Evolutionary conservation across 345 rosid species (phyloP).

Genomic region (Theobroma cacao): DNA sequence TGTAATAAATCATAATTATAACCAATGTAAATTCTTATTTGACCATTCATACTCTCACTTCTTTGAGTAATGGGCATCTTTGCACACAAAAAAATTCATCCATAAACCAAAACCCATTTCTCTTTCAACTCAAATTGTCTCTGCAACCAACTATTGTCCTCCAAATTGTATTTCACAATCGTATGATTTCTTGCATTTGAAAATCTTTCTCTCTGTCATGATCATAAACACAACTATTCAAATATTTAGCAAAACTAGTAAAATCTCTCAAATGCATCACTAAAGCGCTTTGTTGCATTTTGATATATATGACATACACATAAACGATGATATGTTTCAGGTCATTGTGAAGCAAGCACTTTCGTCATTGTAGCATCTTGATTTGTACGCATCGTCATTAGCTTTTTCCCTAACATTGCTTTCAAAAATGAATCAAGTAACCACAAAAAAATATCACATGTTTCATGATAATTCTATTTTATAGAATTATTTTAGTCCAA

Average conservation of each 20-base stretch:
- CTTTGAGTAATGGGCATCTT: neutral
- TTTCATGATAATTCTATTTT: no score
- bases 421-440: no score
- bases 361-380: constrained; percentile 2
- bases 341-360: no score
- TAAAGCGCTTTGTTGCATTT: neutral
- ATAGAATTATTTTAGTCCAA: no score
- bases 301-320: constrained; percentile 6
- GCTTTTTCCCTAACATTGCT: no score
- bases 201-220: no score
- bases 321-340: neutral
- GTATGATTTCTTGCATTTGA: neutral
- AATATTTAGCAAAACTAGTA: neutral
- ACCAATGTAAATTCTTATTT: neutral
- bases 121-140: neutral
- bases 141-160: neutral
- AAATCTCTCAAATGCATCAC: neutral
- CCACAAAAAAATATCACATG: no score
- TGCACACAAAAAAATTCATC: neutral
- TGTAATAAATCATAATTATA: no score
- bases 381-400: neutral
- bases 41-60: neutral
- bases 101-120: constrained; percentile 1
- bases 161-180: constrained; percentile 9
- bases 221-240: no score